These are phyloP conservation scores for Trypanosoma melophagium DNA, from an alignment of 208 protist genomes.

Conservation along the genomic window DNA sequence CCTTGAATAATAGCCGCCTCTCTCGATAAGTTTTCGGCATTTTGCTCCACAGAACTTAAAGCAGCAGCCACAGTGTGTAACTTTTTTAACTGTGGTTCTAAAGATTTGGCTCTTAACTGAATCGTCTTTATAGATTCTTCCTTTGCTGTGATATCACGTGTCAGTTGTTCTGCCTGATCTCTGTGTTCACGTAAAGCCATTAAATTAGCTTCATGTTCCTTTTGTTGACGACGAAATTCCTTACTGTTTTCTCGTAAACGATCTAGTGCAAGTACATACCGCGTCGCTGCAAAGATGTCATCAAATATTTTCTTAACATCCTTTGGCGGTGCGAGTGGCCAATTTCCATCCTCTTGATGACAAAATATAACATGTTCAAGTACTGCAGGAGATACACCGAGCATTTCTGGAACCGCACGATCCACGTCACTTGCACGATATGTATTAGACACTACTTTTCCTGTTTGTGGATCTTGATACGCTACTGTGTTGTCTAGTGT, in stretches of 20 bases:
- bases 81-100: conserved; percentile 63
- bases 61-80: conserved; percentile 46
- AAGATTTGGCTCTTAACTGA: conserved; percentile 34
- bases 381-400: conserved; percentile 97
- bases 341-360: conserved; percentile 98
- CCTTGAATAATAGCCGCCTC: conserved; percentile 65
- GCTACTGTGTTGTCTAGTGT: conserved; percentile 94
- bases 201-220: conserved; percentile 79
- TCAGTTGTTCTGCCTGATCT: conserved; percentile 70
- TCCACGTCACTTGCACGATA: conserved; percentile 95
- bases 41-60: conserved; percentile 49
- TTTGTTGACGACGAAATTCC: conserved; percentile 76
- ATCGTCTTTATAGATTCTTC: conserved; percentile 50
- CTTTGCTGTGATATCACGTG: conserved; percentile 55
- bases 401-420: conserved; percentile 93
- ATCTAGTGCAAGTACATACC: conserved; percentile 91
- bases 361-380: conserved; percentile 98
- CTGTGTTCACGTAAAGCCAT: conserved; percentile 79
- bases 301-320: conserved; percentile 99
- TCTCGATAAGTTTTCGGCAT: conserved; percentile 51
- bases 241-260: conserved; percentile 84
- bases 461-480: conserved; percentile 83
- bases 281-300: conserved; percentile 97
- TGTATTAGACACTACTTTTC: conserved; percentile 79
- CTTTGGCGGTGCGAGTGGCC: conserved; percentile 92